phyloP scores from a whole-genome alignment of 2,329 filamentous ascomycete genomes.

The Aspergillus jensenii region DNA sequence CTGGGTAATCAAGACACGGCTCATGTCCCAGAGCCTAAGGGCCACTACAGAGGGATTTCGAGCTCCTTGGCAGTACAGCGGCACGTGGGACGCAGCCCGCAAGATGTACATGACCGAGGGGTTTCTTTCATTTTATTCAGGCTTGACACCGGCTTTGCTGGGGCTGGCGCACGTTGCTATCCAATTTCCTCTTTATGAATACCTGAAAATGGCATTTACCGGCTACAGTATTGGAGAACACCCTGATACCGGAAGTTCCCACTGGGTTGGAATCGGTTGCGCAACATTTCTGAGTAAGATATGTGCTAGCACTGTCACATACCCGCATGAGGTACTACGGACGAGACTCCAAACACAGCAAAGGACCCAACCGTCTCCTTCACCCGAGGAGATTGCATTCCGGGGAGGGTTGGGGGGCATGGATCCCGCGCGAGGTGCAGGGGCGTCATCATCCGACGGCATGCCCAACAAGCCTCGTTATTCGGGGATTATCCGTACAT shows the following conservation, averaged over 20 bases:
- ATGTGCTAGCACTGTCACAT: constrained; percentile 89
- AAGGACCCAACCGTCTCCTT: constrained; percentile 53
- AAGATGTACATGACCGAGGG: constrained; percentile 97
- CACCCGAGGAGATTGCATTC: constrained; percentile 55
- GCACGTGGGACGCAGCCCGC: constrained; percentile 83
- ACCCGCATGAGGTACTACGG: constrained; percentile 93
- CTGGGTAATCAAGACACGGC: constrained; percentile 97
- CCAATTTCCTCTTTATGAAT: constrained; percentile 95
- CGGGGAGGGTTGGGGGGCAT: constrained; percentile 39
- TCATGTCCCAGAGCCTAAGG: constrained; percentile 83
- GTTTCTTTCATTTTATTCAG: constrained; percentile 88
- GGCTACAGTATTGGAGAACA: constrained; percentile 82
- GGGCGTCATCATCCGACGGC: constrained; percentile 53
- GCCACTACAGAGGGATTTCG: constrained; percentile 53
- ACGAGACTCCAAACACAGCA: constrained; percentile 93
- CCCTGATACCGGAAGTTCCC: constrained; percentile 59
- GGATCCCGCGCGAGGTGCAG: constrained; percentile 47
- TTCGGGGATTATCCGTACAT: constrained; percentile 76
- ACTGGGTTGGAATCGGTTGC: constrained; percentile 80
- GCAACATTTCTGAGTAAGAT: constrained; percentile 94
- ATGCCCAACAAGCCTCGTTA: constrained; percentile 63
- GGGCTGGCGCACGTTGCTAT: constrained; percentile 94
- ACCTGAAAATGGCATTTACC: constrained; percentile 84
- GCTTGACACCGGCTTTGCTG: constrained; percentile 84
- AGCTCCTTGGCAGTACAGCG: constrained; percentile 79